Percentiles rank a stretch among this genome's conserved stretches.
Conservation (phyloP, 192 early-diverging fungal genomes). For the Umbelopsis isabellina region DNA sequence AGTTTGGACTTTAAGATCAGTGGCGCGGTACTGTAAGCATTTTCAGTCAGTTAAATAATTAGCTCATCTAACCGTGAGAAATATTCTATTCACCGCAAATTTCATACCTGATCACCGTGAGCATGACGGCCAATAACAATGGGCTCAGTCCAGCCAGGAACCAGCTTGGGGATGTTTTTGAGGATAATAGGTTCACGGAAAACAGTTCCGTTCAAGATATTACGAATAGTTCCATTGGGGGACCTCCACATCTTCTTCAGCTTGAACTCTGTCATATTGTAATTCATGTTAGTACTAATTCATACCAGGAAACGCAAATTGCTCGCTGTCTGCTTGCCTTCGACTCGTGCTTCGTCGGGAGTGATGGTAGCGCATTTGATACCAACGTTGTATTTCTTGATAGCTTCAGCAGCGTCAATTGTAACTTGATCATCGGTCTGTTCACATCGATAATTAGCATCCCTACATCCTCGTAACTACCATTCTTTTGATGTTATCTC, state of each 20-base stretch:
- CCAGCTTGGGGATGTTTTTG: conserved; percentile 87
- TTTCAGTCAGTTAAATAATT: neutral
- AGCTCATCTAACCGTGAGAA: neutral
- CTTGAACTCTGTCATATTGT: conserved; percentile 72
- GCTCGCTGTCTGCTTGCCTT: conserved; percentile 44
- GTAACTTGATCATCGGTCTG: conserved; percentile 94
- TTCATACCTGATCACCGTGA: conserved; percentile 86
- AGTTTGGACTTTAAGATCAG: conserved; percentile 91
- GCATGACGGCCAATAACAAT: conserved; percentile 97
- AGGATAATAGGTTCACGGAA: conserved; percentile 98
- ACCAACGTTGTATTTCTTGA: conserved; percentile 95
- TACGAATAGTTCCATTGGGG: conserved; percentile 96
- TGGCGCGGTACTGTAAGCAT: conserved; percentile 81
- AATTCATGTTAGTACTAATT: no score
- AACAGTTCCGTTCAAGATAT: conserved; percentile 95
- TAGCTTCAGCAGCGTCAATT: conserved; percentile 93
- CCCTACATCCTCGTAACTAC: neutral
- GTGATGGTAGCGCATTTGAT: conserved; percentile 99
- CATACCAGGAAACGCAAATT: no score
- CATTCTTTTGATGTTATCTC: neutral
- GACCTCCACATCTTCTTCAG: conserved; percentile 99
- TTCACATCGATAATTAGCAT: neutral
- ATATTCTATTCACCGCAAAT: conserved; percentile 5
- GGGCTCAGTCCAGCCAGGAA: conserved; percentile 94
- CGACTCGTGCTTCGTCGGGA: conserved; percentile 91